Evolutionary conservation across 768 basidiomycete genomes (phyloP), one percentile per base, ranked within the genome.

Genomic region (Galerina marginata): DNA sequence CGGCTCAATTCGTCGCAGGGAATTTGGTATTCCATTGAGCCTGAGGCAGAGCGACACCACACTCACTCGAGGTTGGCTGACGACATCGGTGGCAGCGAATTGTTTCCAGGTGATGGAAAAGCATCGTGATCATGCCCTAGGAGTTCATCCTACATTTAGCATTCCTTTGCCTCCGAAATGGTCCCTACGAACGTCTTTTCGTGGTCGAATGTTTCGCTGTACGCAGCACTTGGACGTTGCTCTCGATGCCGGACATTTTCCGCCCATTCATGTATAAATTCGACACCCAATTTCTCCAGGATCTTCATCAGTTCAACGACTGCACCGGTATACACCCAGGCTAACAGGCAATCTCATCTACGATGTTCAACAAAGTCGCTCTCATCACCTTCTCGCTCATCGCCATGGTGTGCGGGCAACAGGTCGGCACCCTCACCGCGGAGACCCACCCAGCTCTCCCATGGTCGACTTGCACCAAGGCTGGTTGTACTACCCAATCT

Each of bases 381-480:
- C 74, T 81, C 60, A 51, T 75, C 63, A 63, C 74, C 52, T 69
- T 75, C 60, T 66, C 76, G 25, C 61, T 76, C 60, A 61, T 72
- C 53, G 69, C 80, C 49, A 72, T 77, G 44, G 80, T 70, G 11
- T 74, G 69, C 58, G 82, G 73, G 56, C 84, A 86, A 67, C 83
- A 84, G 59, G 76, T 79, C 56, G 85, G 84, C 65, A 84, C 80
- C 10, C 64, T 73, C 43, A 74, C 71, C 33, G 71, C 83, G 4
- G 85, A 86, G 67, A 77, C 57, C 58, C 83, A 85, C 71, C 84
- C 85, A n/a, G 33, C 71, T 12, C 72, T 86, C 50, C 67, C 77
- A 55, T 75, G 70, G 67, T 74, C 81, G 67, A 70, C 76, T 58
- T 85, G 83, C 73, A 79, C 81, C 12, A 69, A 75, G 45, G 58